A percentile compares a stretch with the other conserved stretches of the same genome.
phyloP scores from a whole-genome alignment of 2,329 filamentous ascomycete species.

The Fusarium compactum region DNA sequence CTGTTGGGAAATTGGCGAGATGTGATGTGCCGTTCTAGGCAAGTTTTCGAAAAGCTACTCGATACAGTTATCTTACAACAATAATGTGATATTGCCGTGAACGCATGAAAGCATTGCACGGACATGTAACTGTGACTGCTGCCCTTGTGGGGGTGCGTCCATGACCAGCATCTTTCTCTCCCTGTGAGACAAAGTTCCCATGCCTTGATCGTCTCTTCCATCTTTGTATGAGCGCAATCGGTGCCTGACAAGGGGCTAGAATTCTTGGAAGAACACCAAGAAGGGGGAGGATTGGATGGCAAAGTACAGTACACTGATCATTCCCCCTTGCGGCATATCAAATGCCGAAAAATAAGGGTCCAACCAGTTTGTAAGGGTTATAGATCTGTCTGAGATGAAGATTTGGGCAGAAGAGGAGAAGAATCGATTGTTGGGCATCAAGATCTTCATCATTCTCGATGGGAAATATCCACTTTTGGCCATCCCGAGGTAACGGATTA shows the following conservation, averaged over 20 bases:
- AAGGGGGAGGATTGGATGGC: not conserved
- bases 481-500: conserved; percentile 27
- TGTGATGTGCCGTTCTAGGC: not conserved
- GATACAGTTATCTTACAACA: not conserved
- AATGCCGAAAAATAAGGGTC: conserved; percentile 6
- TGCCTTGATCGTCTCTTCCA: not conserved
- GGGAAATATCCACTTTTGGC: not conserved
- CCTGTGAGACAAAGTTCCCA: conserved; percentile 14
- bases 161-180: conserved; percentile 7
- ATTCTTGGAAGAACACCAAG: not conserved
- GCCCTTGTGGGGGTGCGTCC: no score
- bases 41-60: not conserved
- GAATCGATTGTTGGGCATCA: conserved; percentile 30
- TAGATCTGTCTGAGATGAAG: not conserved
- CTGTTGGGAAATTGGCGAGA: conserved; percentile 41
- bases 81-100: not conserved
- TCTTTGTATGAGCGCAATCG: not conserved
- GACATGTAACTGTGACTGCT: not conserved
- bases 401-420: not conserved
- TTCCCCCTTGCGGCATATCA: not conserved
- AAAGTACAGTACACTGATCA: not conserved
- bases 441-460: conserved; percentile 15
- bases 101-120: not conserved
- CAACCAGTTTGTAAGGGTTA: not conserved
- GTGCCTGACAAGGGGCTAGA: not conserved